These are phyloP conservation scores for Hericium erinaceus DNA, from an alignment of 768 basidiomycete species.

Conservation along the genomic window DNA sequence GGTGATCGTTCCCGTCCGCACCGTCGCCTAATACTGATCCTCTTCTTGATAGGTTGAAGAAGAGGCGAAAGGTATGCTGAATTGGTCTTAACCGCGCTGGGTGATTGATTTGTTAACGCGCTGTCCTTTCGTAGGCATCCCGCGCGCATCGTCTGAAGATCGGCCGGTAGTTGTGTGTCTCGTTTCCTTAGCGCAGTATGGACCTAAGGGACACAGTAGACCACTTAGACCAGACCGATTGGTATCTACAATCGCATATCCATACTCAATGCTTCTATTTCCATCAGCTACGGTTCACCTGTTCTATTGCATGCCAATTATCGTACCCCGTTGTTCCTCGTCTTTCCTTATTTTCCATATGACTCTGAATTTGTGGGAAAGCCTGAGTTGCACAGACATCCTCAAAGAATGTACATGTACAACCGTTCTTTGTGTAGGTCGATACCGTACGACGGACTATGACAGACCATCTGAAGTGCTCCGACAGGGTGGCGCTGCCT, in stretches of 20 bases:
- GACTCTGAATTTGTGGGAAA: too few species aligned
- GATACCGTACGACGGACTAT: too few species aligned
- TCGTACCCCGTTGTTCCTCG: too few species aligned
- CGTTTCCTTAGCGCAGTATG: neutral
- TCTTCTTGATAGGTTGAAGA: slow-evolving; percentile 57
- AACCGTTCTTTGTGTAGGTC: too few species aligned
- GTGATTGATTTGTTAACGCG: neutral
- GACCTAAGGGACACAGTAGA: neutral
- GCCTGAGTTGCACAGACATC: too few species aligned
- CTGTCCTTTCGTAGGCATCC: slow-evolving; percentile 2
- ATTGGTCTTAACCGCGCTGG: neutral
- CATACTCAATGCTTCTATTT: too few species aligned
- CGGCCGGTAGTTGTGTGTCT: slow-evolving; percentile 6
- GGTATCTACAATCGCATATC: neutral
- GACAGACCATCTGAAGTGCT: too few species aligned
- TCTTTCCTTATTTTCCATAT: too few species aligned
- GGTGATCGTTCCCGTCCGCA: slow-evolving; percentile 23
- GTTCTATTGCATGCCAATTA: too few species aligned
- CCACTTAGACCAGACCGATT: neutral
- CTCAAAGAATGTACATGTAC: too few species aligned
- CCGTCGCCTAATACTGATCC: slow-evolving; percentile 1
- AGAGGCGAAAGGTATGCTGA: slow-evolving; percentile 70
- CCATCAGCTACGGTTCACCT: too few species aligned
- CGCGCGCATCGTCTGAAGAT: slow-evolving; percentile 13
- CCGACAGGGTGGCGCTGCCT: too few species aligned